Percentiles rank a stretch among this genome's conserved stretches.
These are phyloP conservation scores for Cerrena zonata DNA, from an alignment of 1,284 basidiomycete genomes.

Conservation along the genomic window DNA sequence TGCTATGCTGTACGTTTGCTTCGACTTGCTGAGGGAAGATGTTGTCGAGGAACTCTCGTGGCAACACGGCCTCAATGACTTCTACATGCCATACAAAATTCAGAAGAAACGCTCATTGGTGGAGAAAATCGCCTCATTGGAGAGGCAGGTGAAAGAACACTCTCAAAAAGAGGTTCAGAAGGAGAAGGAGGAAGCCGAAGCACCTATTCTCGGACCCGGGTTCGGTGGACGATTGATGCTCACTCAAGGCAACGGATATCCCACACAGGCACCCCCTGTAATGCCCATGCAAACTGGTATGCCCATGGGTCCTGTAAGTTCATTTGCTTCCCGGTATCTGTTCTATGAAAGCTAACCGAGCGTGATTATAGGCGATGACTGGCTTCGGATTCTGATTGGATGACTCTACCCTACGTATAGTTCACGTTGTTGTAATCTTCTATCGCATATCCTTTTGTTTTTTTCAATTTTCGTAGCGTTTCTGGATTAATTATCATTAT, in stretches of 20 bases:
- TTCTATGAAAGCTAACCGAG: neutral
- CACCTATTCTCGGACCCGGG: slow-evolving; percentile 77
- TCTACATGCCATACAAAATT: slow-evolving; percentile 91
- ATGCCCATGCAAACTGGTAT: slow-evolving; percentile 41
- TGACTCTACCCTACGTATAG: neutral
- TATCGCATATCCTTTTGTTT: neutral
- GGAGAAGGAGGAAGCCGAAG: slow-evolving; percentile 77
- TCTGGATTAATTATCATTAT: slow-evolving; percentile 2
- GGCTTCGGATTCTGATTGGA: slow-evolving; percentile 31
- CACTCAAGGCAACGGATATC: slow-evolving; percentile 63
- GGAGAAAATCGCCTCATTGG: slow-evolving; percentile 67
- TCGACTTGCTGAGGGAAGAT: slow-evolving; percentile 87
- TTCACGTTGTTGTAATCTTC: slow-evolving; percentile 10
- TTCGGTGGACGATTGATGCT: slow-evolving; percentile 57
- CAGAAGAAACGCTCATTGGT: slow-evolving; percentile 76
- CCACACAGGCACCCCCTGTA: slow-evolving; percentile 37
- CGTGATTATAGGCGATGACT: slow-evolving; percentile 28
- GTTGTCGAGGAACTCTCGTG: slow-evolving; percentile 92
- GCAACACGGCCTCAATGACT: slow-evolving; percentile 92
- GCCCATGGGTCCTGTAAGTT: slow-evolving; percentile 43
- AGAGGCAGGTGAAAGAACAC: slow-evolving; percentile 80
- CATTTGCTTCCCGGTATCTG: slow-evolving; percentile 4
- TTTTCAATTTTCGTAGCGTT: neutral
- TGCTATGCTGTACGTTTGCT: slow-evolving; percentile 85
- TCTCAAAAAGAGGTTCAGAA: slow-evolving; percentile 80